A percentile compares a stretch with the other conserved stretches of the same genome.
Evolutionary conservation across 192 early-diverging fungal species (phyloP).

Genomic region (Linnemannia exigua): DNA sequence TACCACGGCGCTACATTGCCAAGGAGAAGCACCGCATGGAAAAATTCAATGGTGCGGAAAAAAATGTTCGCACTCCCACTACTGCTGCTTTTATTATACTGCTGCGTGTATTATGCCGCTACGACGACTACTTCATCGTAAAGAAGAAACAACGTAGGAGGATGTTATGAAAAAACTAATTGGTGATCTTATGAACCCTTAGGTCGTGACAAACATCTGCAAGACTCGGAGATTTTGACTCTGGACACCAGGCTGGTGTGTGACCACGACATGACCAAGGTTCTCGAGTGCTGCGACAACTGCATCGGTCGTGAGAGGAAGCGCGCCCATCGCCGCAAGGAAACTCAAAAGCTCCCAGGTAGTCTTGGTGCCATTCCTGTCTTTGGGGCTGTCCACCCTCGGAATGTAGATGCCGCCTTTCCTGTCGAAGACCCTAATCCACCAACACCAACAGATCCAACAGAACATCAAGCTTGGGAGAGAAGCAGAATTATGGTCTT

Average conservation of each 20-base stretch:
- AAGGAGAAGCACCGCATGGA: slow-evolving; percentile 74
- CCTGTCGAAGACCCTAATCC: slow-evolving; percentile 22
- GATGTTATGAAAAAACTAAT: neutral
- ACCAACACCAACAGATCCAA: slow-evolving; percentile 53
- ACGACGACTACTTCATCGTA: too few relatives aligned
- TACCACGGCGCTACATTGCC: slow-evolving; percentile 80
- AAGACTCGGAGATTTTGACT: slow-evolving; percentile 66
- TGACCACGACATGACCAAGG: slow-evolving; percentile 77
- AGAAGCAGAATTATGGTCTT: slow-evolving; percentile 80
- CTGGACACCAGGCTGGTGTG: slow-evolving; percentile 81
- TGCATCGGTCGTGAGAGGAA: slow-evolving; percentile 82
- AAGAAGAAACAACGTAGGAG: neutral
- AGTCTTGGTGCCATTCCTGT: slow-evolving; percentile 55
- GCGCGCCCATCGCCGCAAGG: slow-evolving; percentile 62
- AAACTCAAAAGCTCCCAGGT: slow-evolving; percentile 43
- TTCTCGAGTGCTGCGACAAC: slow-evolving; percentile 76
- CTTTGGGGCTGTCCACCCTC: slow-evolving; percentile 64
- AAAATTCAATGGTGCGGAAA: slow-evolving; percentile 60
- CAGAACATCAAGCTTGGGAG: slow-evolving; percentile 69
- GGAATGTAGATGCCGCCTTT: slow-evolving; percentile 57
- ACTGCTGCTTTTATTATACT: neutral
- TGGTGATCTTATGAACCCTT: neutral
- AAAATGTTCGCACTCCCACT: neutral
- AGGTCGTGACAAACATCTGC: slow-evolving; percentile 54
- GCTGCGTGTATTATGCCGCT: neutral